A percentile compares a stretch with the other conserved stretches of the same genome.
Evolutionary conservation across 1,139 yeast species (phyloP).

Genomic region (Debaryomyces psychrophilus): DNA sequence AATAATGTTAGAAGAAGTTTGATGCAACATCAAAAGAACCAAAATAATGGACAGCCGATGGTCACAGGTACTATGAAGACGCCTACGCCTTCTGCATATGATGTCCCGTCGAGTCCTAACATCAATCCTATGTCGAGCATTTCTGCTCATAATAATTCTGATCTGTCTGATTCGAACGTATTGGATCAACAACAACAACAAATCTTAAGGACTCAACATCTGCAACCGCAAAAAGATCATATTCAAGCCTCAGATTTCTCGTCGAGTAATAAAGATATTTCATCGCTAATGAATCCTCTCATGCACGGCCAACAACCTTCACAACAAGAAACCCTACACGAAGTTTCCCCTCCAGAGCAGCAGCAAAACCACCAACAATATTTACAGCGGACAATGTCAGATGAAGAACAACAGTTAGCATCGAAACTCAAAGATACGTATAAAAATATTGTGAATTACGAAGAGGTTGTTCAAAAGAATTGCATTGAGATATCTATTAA

Average conservation of each 20-base stretch:
- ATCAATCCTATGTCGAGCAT: conserved; percentile 31
- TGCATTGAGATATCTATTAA: conserved; percentile 58
- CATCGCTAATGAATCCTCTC: neutral
- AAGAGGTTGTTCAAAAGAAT: conserved; percentile 69
- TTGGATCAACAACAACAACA: conserved; percentile 13
- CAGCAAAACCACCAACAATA: conserved; percentile 18
- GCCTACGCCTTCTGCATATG: conserved; percentile 48
- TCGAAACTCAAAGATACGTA: conserved; percentile 74
- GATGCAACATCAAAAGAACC: conserved; percentile 19
- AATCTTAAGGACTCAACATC: conserved; percentile 11
- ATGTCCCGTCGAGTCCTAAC: conserved; percentile 47
- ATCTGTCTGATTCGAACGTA: conserved; percentile 46
- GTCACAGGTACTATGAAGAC: conserved; percentile 28
- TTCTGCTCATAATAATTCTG: conserved; percentile 39
- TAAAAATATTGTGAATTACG: conserved; percentile 66
- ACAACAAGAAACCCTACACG: conserved; percentile 13
- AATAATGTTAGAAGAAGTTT: conserved; percentile 17
- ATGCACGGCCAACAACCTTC: conserved; percentile 1
- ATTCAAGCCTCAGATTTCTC: conserved; percentile 1
- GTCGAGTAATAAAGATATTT: neutral
- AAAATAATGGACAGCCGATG: conserved; percentile 9
- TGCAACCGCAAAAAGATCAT: conserved; percentile 9
- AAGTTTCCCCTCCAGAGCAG: conserved; percentile 10
- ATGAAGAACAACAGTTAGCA: conserved; percentile 72
- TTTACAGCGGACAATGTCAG: conserved; percentile 45